Evolutionary conservation across 257 asterid species (phyloP).

Genomic region (Jacaranda mimosifolia): DNA sequence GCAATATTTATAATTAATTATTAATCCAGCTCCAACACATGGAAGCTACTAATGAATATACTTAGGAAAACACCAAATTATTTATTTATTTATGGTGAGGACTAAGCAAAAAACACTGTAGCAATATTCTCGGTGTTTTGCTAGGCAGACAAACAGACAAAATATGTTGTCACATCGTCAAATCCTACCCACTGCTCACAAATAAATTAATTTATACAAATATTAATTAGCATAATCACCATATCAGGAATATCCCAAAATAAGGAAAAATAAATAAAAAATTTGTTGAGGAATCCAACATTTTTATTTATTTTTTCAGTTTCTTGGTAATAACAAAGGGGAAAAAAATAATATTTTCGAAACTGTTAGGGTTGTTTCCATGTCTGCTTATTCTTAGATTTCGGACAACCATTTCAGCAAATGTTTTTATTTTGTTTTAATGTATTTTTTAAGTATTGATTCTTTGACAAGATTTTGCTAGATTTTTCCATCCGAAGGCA

Average conservation of each 20-base stretch:
- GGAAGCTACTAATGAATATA: conserved; percentile 27
- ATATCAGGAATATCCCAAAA: conserved; percentile 43
- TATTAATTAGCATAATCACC: conserved; percentile 32
- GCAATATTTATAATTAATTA: not conserved
- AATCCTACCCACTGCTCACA: conserved; percentile 40
- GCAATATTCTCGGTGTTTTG: conserved; percentile 77
- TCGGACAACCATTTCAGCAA: conserved; percentile 42
- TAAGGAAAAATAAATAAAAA: conserved; percentile 3
- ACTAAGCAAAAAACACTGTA: conserved; percentile 40
- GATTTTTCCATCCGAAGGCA: conserved; percentile 35
- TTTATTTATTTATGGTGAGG: not conserved
- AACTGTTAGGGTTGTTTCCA: conserved; percentile 49
- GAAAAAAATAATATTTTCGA: conserved; percentile 29
- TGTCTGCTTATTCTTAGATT: conserved; percentile 53
- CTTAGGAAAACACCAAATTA: not conserved
- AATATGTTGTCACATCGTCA: conserved; percentile 65
- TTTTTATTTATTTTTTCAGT: conserved; percentile 1
- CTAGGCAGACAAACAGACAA: conserved; percentile 72
- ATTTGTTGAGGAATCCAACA: conserved; percentile 36
- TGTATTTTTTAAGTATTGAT: conserved; percentile 23
- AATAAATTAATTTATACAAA: not conserved
- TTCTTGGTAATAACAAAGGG: conserved; percentile 39
- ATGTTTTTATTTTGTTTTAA: not conserved
- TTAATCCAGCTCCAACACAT: conserved; percentile 15
- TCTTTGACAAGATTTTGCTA: conserved; percentile 41